Evolutionary conservation across 2,329 filamentous ascomycete species (phyloP), one percentile per base, ranked within the genome.

Genomic region (Chrysosporium queenslandicum): DNA sequence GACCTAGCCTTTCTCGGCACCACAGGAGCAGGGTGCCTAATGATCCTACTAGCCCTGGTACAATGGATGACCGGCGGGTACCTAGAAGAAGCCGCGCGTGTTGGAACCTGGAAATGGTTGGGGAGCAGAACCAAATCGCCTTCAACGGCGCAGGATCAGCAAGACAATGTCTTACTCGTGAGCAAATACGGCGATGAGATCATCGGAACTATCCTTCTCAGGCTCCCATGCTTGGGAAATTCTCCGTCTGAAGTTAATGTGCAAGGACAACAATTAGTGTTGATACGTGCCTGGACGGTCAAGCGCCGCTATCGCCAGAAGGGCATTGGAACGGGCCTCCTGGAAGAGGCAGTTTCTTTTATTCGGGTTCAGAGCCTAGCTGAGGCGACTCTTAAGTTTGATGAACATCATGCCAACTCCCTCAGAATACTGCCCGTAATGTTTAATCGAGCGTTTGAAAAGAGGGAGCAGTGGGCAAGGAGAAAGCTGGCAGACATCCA

Each of bases 251-350:
- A 52, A 46, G 30, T 52, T 32, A 6, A 58, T 55, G 23, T 9
- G 4, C 30, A 7, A 3, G 12, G 23, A 21, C 30, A 30, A 3
- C 47, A 34, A 11, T 27, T 55, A 6, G 55, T 83, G 7, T 72
- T 88, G 43, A 83, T 95, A 53, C 79, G 86, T 23, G 88, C 86
- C 1, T 95, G 89, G 88, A 91, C 87, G 1, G 86, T 88, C 1
- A 76, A 76, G 63, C 69, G 82, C 47, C 74, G 76, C 58, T 88
- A 87, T 65, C 77, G 89, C 23, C 74, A 79, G 27, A 79, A 80
- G 57, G 87, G 88, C 0, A 74, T 94, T 23, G 89, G 88, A 2
- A 76, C 73, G 36, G 83, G 81, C 25, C 69, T 95, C 60, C 72
- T 95, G 45, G 78, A 84, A 58, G 84, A 86, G 60, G 87, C 85